A percentile compares a stretch with the other conserved stretches of the same genome.
These are phyloP conservation scores for Leccinum discolor DNA, from an alignment of 1,284 basidiomycete genomes.

Conservation along the genomic window DNA sequence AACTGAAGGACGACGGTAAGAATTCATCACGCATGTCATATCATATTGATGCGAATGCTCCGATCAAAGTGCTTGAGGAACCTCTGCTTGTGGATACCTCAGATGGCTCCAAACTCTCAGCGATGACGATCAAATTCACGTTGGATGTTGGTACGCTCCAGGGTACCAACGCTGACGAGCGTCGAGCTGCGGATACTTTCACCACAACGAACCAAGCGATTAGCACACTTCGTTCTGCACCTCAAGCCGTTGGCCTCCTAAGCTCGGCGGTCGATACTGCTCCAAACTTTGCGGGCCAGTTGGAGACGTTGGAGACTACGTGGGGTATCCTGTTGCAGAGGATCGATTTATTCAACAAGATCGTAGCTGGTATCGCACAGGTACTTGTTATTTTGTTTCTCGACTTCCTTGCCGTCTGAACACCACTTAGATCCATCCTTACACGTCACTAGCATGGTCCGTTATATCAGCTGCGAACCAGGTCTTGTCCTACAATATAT, in stretches of 20 bases:
- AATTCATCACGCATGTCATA: not conserved
- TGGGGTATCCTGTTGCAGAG: not conserved
- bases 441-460: not conserved
- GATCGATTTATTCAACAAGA: not conserved
- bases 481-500: not conserved
- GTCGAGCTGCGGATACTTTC: not conserved
- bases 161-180: not conserved
- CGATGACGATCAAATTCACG: not conserved
- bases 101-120: not conserved
- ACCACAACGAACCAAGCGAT: not conserved
- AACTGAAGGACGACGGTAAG: not conserved
- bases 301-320: not conserved
- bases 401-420: not conserved
- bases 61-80: not conserved
- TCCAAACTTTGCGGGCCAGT: not conserved
- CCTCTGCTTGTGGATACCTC: not conserved
- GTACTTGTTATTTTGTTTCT: not conserved
- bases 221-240: not conserved
- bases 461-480: not conserved
- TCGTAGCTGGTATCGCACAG: not conserved
- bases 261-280: not conserved
- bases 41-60: not conserved
- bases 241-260: not conserved
- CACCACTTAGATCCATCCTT: not conserved
- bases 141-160: not conserved